Evolutionary conservation across 768 basidiomycete species (phyloP).

Genomic region (Rhodosporidiobolus odoratus): DNA sequence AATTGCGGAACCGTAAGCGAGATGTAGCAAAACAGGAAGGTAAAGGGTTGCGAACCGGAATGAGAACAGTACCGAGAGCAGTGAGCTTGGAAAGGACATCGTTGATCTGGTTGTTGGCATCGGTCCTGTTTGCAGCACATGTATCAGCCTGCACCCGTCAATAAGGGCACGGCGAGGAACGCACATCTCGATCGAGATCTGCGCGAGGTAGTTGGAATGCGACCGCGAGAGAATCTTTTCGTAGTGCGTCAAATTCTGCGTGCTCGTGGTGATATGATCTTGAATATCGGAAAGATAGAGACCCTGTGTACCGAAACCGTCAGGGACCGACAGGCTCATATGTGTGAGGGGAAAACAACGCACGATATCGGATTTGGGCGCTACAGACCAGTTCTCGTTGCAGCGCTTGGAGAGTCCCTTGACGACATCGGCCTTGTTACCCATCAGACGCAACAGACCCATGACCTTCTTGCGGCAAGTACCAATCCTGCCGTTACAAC

Average conservation of each 20-base stretch:
- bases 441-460: slow-evolving; percentile 93
- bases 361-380: slow-evolving; percentile 95
- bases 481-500: slow-evolving; percentile 62
- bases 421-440: slow-evolving; percentile 98
- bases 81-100: slow-evolving; percentile 96
- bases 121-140: slow-evolving; percentile 44
- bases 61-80: slow-evolving; percentile 91
- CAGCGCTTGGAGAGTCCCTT: slow-evolving; percentile 97
- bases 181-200: slow-evolving; percentile 99
- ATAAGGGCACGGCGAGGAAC: no score
- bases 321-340: no score
- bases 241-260: slow-evolving; percentile 98
- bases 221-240: slow-evolving; percentile 98
- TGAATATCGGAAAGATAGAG: slow-evolving; percentile 44
- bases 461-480: slow-evolving; percentile 99
- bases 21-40: no score
- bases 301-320: slow-evolving; percentile 20
- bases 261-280: slow-evolving; percentile 99
- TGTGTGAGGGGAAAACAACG: slow-evolving; percentile 59
- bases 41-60: slow-evolving; percentile 60
- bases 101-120: slow-evolving; percentile 99
- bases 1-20: slow-evolving; percentile 29
- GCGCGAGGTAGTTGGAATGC: slow-evolving; percentile 97
- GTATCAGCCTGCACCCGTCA: no score
- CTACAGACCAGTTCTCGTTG: slow-evolving; percentile 97